Base-by-base conservation (phyloP, 768 basidiomycete species). In the Lentinula guzmanii region DNA sequence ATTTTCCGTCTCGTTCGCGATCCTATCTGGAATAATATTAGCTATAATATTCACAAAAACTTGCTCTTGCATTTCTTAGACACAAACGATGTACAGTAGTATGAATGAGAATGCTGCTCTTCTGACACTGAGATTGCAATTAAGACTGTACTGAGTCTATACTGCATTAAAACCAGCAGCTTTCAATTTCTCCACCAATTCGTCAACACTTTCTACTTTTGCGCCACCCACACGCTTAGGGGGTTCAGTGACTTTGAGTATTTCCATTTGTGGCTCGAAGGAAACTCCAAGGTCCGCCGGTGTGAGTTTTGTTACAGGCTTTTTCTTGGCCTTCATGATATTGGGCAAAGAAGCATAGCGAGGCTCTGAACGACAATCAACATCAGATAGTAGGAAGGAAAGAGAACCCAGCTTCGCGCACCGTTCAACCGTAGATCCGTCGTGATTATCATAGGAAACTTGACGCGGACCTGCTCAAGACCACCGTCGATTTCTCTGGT, bases 291-390 rank as follows among this genome's bases (percentile, higher is more conserved):
- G 85, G 66, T 95, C 93, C 24, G 79, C 77, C 1, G 93, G 80
- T 15, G 83, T 84, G 56, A 97, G 68, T 70, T 91, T 94, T 75
- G 95, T 88, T 46, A 98, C 75, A 13, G 90, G 88, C 78, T 99
- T 99, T 83, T 98, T 99, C 82, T 98, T 98, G n/a, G 97, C 97
- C 75, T 96, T 95, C 93, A 96, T 96, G 74, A 96, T 96, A 67
- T 93, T 95, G 3, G 94, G 93, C 62, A 99, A 73, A n/a, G 95
- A 94, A 0, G 97, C 97, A 69, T 97, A 99, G 66, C 96, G 89
- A 0, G 96, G 96, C 73, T 96, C 95, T 94, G 13, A 28, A 45
- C 53, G 39, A 61, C 11, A 31, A 10, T 21, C 46, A 6, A 21
- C 33, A 41, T 51, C 9, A 42, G 21, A 51, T 15, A n/a, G 52